Percentiles rank a stretch among this genome's conserved stretches.
phyloP scores from a whole-genome alignment of 768 basidiomycete genomes.

The Leucosporidium yakuticum region DNA sequence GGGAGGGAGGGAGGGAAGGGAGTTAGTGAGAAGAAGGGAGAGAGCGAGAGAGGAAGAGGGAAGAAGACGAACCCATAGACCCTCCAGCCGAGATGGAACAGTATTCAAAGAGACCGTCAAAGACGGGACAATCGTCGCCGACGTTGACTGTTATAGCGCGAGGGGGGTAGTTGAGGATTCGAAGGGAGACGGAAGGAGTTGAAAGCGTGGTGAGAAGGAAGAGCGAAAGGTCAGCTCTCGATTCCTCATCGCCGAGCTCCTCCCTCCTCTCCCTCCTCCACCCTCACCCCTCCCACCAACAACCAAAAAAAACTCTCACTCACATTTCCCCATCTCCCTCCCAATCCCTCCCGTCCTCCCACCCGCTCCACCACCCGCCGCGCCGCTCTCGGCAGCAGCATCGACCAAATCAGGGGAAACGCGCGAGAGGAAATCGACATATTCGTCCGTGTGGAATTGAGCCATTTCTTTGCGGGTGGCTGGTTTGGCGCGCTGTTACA shows the following conservation, averaged over 20 bases:
- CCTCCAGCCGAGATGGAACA: conserved; percentile 99
- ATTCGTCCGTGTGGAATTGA: conserved; percentile 97
- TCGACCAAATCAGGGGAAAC: conserved; percentile 66
- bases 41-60: background rate
- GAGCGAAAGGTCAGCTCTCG: background rate
- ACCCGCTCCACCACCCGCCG: conserved; percentile 16
- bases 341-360: conserved; percentile 24
- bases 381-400: conserved; percentile 21
- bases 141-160: conserved; percentile 78
- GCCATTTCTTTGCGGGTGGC: conserved; percentile 99
- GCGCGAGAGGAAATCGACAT: conserved; percentile 89
- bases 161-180: too few species aligned
- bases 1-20: background rate
- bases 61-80: conserved; percentile 76
- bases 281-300: background rate
- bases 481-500: conserved; percentile 86
- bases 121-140: conserved; percentile 97
- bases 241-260: background rate
- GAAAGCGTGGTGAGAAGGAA: too few species aligned
- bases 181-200: too few species aligned
- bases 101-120: conserved; percentile 97
- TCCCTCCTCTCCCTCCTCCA: background rate
- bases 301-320: background rate
- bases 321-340: conserved; percentile 33
- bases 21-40: background rate